phyloP scores from a whole-genome alignment of 23 red algal species.

The Cyanidioschyzon merolae region DNA sequence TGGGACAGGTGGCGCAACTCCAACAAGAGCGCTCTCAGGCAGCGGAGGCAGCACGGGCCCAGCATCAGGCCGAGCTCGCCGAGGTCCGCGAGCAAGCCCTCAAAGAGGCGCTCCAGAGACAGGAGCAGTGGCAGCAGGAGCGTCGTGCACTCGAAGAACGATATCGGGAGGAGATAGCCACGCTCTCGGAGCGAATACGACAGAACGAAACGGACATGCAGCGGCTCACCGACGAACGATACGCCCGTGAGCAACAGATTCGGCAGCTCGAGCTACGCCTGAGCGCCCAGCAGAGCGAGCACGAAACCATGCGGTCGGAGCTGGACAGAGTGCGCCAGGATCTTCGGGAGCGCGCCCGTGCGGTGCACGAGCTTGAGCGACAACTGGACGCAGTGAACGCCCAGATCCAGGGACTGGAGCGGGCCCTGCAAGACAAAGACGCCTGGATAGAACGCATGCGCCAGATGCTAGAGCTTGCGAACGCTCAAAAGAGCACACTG shows the following conservation, averaged over 20 bases:
- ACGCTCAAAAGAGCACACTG: not conserved
- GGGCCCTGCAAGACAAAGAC: not conserved
- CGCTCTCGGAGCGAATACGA: not conserved
- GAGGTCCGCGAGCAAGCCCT: slow-evolving; percentile 10
- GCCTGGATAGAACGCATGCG: slow-evolving; percentile 17
- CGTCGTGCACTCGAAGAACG: slow-evolving; percentile 9
- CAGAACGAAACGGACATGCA: not conserved
- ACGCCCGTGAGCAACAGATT: slow-evolving; percentile 12
- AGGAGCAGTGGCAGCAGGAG: slow-evolving; percentile 9
- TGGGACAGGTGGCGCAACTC: slow-evolving; percentile 14
- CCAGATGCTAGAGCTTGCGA: slow-evolving; percentile 11
- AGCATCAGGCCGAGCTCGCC: slow-evolving; percentile 1
- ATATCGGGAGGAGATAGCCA: not conserved
- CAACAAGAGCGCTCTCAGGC: slow-evolving; percentile 3
- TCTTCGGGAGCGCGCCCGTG: not conserved
- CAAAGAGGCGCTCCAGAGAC: not conserved
- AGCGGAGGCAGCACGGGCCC: not conserved
- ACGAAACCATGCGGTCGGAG: not conserved
- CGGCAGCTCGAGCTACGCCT: slow-evolving; percentile 6
- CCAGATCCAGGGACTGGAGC: not conserved
- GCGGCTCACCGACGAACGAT: slow-evolving; percentile 11
- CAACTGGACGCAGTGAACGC: slow-evolving; percentile 7
- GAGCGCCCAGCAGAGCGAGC: not conserved
- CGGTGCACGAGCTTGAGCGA: not conserved
- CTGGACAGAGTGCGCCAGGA: not conserved